phyloP scores from a whole-genome alignment of 352 stramenopile species.

The Pythium brachiatum region DNA sequence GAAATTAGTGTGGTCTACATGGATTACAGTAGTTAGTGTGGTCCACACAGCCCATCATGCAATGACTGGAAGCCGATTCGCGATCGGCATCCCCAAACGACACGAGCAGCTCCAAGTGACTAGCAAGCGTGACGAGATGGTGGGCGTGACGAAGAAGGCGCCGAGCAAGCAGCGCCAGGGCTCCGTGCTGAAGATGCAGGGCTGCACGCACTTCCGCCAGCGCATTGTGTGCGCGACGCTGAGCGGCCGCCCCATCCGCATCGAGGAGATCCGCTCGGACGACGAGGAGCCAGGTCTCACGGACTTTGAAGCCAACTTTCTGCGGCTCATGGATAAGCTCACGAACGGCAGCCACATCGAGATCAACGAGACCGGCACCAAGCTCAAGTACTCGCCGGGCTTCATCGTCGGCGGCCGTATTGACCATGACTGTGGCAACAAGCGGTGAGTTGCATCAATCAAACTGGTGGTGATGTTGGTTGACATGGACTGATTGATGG shows the following conservation, averaged over 20 bases:
- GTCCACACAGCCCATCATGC: slow-evolving; percentile 9
- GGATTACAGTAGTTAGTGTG: neutral
- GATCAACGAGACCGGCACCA: slow-evolving; percentile 99
- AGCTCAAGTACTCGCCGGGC: slow-evolving; percentile 95
- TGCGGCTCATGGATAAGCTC: slow-evolving; percentile 95
- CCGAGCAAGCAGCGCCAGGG: slow-evolving; percentile 31
- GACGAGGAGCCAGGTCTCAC: slow-evolving; percentile 94
- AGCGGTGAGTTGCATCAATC: slow-evolving; percentile 30
- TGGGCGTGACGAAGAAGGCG: slow-evolving; percentile 33
- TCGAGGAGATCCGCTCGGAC: slow-evolving; percentile 94
- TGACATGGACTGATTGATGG: neutral
- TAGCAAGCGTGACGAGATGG: slow-evolving; percentile 6
- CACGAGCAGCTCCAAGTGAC: slow-evolving; percentile 1
- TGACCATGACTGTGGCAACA: slow-evolving; percentile 93
- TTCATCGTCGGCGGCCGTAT: slow-evolving; percentile 95
- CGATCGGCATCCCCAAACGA: slow-evolving; percentile 20
- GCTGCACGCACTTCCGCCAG: slow-evolving; percentile 93
- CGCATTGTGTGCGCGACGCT: slow-evolving; percentile 92
- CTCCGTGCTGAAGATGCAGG: slow-evolving; percentile 58
- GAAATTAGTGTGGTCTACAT: neutral
- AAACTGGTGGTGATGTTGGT: neutral
- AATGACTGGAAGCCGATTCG: slow-evolving; percentile 22
- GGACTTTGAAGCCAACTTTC: slow-evolving; percentile 96
- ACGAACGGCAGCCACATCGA: slow-evolving; percentile 98
- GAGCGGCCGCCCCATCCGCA: slow-evolving; percentile 90